phyloP scores from a whole-genome alignment of 140 eudicot species.

The Ambrosia hybrid region DNA sequence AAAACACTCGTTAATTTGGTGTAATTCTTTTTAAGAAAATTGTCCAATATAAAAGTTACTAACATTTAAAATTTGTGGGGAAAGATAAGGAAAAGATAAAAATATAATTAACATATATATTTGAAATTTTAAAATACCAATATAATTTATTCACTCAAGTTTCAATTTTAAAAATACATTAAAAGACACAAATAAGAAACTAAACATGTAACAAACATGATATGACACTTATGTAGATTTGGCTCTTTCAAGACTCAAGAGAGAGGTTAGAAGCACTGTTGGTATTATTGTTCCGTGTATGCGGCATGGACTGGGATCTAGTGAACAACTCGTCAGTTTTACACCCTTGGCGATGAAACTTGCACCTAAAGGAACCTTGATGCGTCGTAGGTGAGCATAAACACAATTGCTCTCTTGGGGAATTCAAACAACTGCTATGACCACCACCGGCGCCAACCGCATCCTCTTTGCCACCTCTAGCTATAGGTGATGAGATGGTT shows the following conservation, averaged over 20 bases:
- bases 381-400: conserved; percentile 85
- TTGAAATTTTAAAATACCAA: not conserved
- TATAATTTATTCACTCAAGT: not conserved
- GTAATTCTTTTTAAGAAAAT: no score
- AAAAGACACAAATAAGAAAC: not conserved
- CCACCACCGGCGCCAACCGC: not conserved
- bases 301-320: conserved; percentile 76
- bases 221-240: conserved; percentile 36
- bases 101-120: not conserved
- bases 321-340: conserved; percentile 38
- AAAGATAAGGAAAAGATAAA: not conserved
- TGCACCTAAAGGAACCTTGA: conserved; percentile 79
- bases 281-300: conserved; percentile 17
- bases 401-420: conserved; percentile 52
- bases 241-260: conserved; percentile 39
- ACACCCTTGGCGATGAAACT: conserved; percentile 55
- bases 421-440: conserved; percentile 17
- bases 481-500: not conserved
- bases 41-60: no score
- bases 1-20: no score
- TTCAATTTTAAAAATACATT: not conserved
- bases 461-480: conserved; percentile 6
- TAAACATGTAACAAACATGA: conserved; percentile 14
- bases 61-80: no score
- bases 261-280: conserved; percentile 27